phyloP scores from a whole-genome alignment of 176 grass and related monocot genomes.

The Avena sativa region DNA sequence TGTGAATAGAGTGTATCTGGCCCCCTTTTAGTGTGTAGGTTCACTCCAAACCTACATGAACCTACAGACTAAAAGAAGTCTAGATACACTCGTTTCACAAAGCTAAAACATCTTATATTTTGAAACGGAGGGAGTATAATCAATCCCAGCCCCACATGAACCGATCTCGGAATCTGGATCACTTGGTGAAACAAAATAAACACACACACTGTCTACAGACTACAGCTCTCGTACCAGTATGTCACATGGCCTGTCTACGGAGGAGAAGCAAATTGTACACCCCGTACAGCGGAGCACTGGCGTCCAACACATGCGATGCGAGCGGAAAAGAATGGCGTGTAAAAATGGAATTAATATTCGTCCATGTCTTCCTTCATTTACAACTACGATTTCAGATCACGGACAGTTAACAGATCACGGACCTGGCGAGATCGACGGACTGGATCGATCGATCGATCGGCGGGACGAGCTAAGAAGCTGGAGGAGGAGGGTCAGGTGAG shows the following conservation, averaged over 20 bases:
- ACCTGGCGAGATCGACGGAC: conserved; percentile 41
- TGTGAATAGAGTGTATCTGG: too few species aligned
- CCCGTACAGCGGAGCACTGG: conserved; percentile 19
- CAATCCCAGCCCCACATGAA: not conserved
- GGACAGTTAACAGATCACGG: conserved; percentile 39
- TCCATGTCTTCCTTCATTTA: conserved; percentile 32
- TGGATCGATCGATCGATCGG: not conserved
- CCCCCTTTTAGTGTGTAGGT: too few species aligned
- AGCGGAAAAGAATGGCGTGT: conserved; percentile 28
- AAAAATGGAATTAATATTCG: conserved; percentile 18
- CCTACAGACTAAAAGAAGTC: too few species aligned
- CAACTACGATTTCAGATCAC: conserved; percentile 45
- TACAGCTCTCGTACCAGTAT: conserved; percentile 36
- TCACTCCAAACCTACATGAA: too few species aligned
- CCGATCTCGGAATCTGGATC: conserved; percentile 5
- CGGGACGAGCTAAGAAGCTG: too few species aligned
- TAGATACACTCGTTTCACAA: too few species aligned
- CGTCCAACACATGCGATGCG: not conserved
- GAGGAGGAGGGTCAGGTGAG: conserved; percentile 36
- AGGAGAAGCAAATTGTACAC: conserved; percentile 42
- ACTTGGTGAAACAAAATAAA: conserved; percentile 7
- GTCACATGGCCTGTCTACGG: conserved; percentile 36
- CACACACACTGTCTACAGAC: conserved; percentile 11
- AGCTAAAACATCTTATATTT: too few species aligned
- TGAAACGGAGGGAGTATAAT: not conserved